Percentiles rank a stretch among this genome's conserved stretches.
Conservation (phyloP, 2,329 filamentous ascomycete genomes). For the Aureobasidium leucospermi region DNA sequence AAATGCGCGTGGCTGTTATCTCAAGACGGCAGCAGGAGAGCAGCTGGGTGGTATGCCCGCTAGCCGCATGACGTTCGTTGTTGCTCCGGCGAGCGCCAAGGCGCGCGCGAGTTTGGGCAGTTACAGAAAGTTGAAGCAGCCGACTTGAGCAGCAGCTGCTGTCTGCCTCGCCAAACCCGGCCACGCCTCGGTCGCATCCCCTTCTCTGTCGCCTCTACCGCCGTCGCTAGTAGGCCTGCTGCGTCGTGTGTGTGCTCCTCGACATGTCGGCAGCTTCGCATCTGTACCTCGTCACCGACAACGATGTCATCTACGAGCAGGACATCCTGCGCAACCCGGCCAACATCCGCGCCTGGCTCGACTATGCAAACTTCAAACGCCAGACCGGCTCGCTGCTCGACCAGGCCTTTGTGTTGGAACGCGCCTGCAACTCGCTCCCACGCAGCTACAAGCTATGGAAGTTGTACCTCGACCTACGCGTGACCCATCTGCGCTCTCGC, state of each 20-base stretch:
- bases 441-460: conserved; percentile 99
- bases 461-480: conserved; percentile 82
- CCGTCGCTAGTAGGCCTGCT: neutral
- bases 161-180: neutral
- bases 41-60: neutral
- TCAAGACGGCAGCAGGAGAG: neutral
- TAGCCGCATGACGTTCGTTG: neutral
- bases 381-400: conserved; percentile 79
- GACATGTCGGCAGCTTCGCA: conserved; percentile 24
- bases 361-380: conserved; percentile 85
- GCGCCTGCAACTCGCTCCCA: conserved; percentile 81
- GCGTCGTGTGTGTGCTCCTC: conserved; percentile 1
- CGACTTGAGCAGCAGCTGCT: neutral
- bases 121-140: neutral
- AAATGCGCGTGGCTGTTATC: neutral
- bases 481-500: conserved; percentile 57
- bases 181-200: neutral
- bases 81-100: conserved; percentile 11
- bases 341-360: conserved; percentile 88
- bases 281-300: conserved; percentile 56
- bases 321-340: conserved; percentile 80
- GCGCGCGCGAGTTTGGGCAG: conserved; percentile 2
- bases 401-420: conserved; percentile 81
- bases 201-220: neutral
- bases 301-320: conserved; percentile 94